Evolutionary conservation across 2,329 filamentous ascomycete genomes (phyloP).

Genomic region (Aspergillus fischeri): DNA sequence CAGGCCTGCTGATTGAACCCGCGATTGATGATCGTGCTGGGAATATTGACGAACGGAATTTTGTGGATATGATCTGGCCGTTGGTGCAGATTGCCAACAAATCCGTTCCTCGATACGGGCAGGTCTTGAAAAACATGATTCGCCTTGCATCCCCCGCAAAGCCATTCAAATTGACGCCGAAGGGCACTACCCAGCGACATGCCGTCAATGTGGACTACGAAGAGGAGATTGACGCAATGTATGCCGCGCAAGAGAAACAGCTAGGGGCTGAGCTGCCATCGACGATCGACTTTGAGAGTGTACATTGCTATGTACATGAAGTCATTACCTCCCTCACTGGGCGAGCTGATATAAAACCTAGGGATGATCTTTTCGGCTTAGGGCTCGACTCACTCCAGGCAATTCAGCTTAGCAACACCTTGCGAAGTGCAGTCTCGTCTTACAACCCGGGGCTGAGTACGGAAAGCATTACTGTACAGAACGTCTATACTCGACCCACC

Average conservation of each 20-base stretch:
- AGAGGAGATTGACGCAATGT: conserved; percentile 8
- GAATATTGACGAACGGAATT: conserved; percentile 4
- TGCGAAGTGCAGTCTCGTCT: too few species aligned
- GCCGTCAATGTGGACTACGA: conserved; percentile 6
- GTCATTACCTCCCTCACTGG: neutral
- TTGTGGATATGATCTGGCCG: conserved; percentile 44
- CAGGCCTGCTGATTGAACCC: conserved; percentile 35
- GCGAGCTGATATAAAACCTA: neutral
- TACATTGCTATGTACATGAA: neutral
- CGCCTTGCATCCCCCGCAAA: conserved; percentile 37
- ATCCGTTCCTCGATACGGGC: conserved; percentile 35
- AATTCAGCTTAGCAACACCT: neutral
- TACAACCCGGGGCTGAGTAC: too few species aligned
- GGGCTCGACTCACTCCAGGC: conserved; percentile 14
- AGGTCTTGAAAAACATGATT: conserved; percentile 40
- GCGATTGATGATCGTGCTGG: conserved; percentile 7
- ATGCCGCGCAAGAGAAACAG: neutral
- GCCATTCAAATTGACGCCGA: conserved; percentile 43
- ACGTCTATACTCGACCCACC: too few species aligned
- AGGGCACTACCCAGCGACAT: conserved; percentile 28
- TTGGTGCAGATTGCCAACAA: conserved; percentile 41
- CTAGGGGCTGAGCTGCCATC: too few species aligned
- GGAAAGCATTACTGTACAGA: too few species aligned
- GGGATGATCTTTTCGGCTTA: conserved; percentile 5
- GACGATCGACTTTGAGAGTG: neutral